Evolutionary conservation across 345 rosid species (phyloP).

Genomic region (Syzygium grande): DNA sequence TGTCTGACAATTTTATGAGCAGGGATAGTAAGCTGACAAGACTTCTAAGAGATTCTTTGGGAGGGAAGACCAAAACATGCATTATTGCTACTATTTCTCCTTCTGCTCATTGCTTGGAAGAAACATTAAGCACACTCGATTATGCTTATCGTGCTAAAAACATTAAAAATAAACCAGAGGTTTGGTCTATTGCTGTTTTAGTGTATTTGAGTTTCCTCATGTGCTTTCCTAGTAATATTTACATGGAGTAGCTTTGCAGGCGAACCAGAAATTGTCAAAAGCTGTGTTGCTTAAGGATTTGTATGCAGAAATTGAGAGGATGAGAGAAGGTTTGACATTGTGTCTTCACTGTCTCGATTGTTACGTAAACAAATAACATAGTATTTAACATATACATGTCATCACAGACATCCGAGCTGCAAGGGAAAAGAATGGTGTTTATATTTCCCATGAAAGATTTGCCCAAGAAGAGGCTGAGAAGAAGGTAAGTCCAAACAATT

Average conservation of each 20-base stretch:
- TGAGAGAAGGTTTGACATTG: conserved; percentile 72
- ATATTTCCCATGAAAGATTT: conserved; percentile 77
- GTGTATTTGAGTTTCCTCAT: not conserved
- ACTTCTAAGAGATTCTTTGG: conserved; percentile 82
- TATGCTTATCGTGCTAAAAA: conserved; percentile 90
- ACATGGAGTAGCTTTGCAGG: conserved; percentile 33
- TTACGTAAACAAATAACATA: not conserved
- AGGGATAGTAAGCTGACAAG: conserved; percentile 98
- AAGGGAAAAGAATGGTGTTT: conserved; percentile 87
- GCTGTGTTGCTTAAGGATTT: conserved; percentile 82
- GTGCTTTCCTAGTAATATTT: not conserved
- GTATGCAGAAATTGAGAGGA: conserved; percentile 76
- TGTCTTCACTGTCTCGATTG: not conserved
- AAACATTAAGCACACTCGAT: conserved; percentile 90
- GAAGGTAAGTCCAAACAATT: conserved; percentile 39
- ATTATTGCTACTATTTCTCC: conserved; percentile 94
- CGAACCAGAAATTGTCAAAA: conserved; percentile 85
- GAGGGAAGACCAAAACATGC: conserved; percentile 97
- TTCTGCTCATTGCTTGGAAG: conserved; percentile 77
- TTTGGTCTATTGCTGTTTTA: conserved; percentile 15
- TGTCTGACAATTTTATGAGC: conserved; percentile 7
- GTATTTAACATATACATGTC: not conserved
- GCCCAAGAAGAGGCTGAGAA: conserved; percentile 81
- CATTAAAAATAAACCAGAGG: conserved; percentile 96
- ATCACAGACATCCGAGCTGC: conserved; percentile 87